These are phyloP conservation scores for Pseudogymnoascus sp. DNA, from an alignment of 2,329 filamentous ascomycete genomes.

Conservation along the genomic window DNA sequence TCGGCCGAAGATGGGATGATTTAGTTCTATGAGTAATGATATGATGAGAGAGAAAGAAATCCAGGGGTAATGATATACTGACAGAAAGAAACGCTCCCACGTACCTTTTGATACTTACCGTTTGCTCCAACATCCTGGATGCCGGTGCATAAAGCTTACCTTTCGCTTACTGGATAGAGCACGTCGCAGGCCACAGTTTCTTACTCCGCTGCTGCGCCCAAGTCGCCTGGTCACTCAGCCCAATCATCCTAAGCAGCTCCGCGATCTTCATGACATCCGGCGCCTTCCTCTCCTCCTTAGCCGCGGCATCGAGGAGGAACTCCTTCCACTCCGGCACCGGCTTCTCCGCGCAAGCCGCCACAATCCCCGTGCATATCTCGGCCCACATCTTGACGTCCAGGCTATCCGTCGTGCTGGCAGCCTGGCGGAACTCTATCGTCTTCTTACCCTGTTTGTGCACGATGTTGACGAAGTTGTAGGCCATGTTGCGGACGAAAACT, in stretches of 20 bases:
- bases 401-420: neutral
- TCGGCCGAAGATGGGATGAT: neutral
- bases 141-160: neutral
- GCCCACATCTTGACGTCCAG: slow-evolving; percentile 1
- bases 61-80: neutral
- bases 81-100: neutral
- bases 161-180: neutral
- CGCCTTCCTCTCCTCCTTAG: neutral
- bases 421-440: neutral
- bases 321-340: neutral
- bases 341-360: neutral
- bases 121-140: neutral
- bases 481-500: neutral
- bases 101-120: neutral
- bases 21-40: neutral
- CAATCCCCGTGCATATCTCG: neutral
- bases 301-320: neutral
- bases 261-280: neutral
- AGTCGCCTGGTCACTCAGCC: neutral
- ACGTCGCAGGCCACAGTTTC: neutral
- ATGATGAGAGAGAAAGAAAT: neutral
- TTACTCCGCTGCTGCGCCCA: neutral
- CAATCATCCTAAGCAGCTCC: neutral
- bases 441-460: neutral
- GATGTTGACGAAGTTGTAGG: neutral